These are phyloP conservation scores for Fusarium buxicola DNA, from an alignment of 2,329 filamentous ascomycete genomes.

Conservation along the genomic window DNA sequence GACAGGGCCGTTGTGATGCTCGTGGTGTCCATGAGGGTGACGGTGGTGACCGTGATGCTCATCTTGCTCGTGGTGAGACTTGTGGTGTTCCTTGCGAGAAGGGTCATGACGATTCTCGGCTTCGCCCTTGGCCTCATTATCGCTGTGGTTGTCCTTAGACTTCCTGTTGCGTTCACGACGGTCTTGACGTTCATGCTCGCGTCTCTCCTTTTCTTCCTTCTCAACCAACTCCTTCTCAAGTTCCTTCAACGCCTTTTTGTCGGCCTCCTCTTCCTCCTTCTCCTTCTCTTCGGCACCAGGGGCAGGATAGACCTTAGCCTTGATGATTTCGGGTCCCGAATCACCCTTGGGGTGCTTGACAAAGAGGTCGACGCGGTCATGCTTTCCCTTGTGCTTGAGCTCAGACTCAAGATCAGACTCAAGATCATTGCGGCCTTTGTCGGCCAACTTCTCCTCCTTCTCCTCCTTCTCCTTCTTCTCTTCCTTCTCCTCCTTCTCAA, in stretches of 20 bases:
- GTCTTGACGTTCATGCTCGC: neutral
- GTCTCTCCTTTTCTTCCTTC: conserved; percentile 5
- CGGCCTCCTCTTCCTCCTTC: conserved; percentile 1
- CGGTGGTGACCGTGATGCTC: conserved; percentile 5
- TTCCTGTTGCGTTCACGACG: neutral
- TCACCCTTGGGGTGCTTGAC: conserved; percentile 3
- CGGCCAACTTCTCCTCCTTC: neutral
- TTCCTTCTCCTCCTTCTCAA: conserved; percentile 5
- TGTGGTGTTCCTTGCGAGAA: conserved; percentile 3
- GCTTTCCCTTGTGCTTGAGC: conserved; percentile 14
- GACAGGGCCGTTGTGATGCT: conserved; percentile 6
- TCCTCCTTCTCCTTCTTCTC: conserved; percentile 9
- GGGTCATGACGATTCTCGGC: conserved; percentile 12
- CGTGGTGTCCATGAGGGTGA: conserved; percentile 3
- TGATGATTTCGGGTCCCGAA: neutral
- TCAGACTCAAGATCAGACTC: neutral
- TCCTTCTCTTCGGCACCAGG: conserved; percentile 7
- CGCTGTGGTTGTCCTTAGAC: neutral
- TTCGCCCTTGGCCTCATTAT: neutral
- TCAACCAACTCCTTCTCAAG: neutral
- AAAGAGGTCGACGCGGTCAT: conserved; percentile 10
- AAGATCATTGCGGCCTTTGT: too few species aligned
- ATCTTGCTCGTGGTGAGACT: conserved; percentile 3
- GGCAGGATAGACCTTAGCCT: conserved; percentile 2
- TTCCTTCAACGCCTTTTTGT: neutral